Base-by-base conservation (phyloP, 23 red algal genomes). In the Pyropia haitanensis region DNA sequence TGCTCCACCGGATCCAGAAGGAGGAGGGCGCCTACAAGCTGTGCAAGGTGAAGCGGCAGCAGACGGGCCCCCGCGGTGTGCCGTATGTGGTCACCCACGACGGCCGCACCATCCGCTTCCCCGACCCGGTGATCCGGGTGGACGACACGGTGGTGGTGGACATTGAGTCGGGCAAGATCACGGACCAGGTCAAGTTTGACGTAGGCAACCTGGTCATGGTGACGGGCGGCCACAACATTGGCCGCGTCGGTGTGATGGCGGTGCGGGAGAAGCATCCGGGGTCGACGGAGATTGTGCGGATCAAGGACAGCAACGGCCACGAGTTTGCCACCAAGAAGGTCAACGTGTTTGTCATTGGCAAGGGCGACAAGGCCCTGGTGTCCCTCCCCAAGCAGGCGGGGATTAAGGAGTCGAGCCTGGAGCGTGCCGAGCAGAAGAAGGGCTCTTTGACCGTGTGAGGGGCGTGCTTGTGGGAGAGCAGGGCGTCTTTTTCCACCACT, bases 181-280 rank as follows among this genome's bases (percentile, higher is more conserved):
- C 80, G 3, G 92, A 96, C 30, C 73, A 87, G 33, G 68, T 90
- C 26, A 96, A 96, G 67, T 96, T 90, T 67, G 92, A 96, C 39
- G 79, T 96, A 2, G 92, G 92, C 57, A 88, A 85, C 46, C 81
- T 96, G 52, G 85, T 79, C 87, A 96, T 96, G 92, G 74, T 90
- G 39, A 96, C 92, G 29, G 92, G 84, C n/a, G 92, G 92, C 24
- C 92, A 96, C 72, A 96, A 96, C 50, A 89, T 90, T 64, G 92
- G 92, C 55, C 83, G 92, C 65, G 85, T 96, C 13, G 92, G 92
- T 27, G 75, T 81, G 18, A 88, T 96, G 32, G 72, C 81, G 58
- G 60, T 79, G 33, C 54, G 84, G 60, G 92, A 96, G 70, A 96
- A 89, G 61, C 92, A 96, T 73, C 92, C 92, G 1, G 92, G 92